Conservation (phyloP, 2,329 filamentous ascomycete genomes). For the Fusarium sp. region DNA sequence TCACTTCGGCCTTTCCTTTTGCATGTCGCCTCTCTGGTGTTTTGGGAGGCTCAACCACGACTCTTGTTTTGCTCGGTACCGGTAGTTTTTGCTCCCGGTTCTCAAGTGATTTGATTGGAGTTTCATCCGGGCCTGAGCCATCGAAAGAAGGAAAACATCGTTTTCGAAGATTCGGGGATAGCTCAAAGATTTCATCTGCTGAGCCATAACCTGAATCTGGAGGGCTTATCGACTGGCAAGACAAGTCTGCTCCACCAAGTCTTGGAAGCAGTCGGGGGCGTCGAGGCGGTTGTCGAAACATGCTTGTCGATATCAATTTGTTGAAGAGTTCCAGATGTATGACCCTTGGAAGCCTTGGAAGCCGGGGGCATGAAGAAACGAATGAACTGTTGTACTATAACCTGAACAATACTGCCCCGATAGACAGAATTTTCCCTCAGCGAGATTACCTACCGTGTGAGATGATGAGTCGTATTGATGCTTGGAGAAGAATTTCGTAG, state of each 20-base stretch:
- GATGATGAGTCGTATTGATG: conserved; percentile 38
- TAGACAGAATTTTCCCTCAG: conserved; percentile 7
- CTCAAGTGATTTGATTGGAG: background rate
- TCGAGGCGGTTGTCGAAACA: conserved; percentile 30
- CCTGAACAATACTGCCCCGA: conserved; percentile 23
- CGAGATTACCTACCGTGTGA: conserved; percentile 9
- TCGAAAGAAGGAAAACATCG: conserved; percentile 29
- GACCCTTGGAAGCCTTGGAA: background rate
- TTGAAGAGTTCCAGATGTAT: background rate
- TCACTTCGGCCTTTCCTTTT: background rate
- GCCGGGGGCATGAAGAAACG: conserved; percentile 26
- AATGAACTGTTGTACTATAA: conserved; percentile 34
- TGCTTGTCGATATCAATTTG: background rate
- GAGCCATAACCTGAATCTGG: conserved; percentile 49
- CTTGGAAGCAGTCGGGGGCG: conserved; percentile 10
- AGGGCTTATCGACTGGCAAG: conserved; percentile 29
- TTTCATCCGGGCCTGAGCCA: conserved; percentile 29
- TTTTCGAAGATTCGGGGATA: conserved; percentile 2
- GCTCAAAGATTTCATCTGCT: conserved; percentile 32
- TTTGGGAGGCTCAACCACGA: background rate
- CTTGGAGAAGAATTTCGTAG: conserved; percentile 37
- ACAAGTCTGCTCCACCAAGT: conserved; percentile 1
- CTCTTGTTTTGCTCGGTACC: background rate
- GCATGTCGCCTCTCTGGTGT: conserved; percentile 6
- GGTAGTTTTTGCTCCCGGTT: conserved; percentile 1